These are phyloP conservation scores for Pelargonium nanum DNA, from an alignment of 345 rosid genomes.

Conservation along the genomic window DNA sequence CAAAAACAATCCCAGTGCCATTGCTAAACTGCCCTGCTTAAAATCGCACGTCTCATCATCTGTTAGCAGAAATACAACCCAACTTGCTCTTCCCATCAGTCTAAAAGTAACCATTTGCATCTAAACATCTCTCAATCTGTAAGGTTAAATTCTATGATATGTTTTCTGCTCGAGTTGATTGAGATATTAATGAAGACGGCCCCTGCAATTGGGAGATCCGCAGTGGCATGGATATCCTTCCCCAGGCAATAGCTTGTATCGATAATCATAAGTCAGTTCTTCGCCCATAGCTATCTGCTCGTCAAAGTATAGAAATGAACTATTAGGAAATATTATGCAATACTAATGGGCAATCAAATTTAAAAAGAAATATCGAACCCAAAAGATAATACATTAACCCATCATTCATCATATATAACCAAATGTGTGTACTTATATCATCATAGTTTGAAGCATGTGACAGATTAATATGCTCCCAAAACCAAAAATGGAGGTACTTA, in stretches of 20 bases:
- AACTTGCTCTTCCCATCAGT: too few relatives aligned
- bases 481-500: slow-evolving; percentile 30
- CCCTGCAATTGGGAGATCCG: slow-evolving; percentile 55
- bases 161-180: too few relatives aligned
- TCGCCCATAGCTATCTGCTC: slow-evolving; percentile 91
- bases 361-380: background rate
- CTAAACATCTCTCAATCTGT: too few relatives aligned
- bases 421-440: slow-evolving; percentile 1
- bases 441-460: background rate
- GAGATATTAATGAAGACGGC: slow-evolving; percentile 45
- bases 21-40: too few relatives aligned
- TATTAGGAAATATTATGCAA: slow-evolving; percentile 2
- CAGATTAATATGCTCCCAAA: slow-evolving; percentile 1
- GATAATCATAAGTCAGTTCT: slow-evolving; percentile 68
- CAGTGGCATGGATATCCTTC: slow-evolving; percentile 65
- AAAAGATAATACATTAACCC: background rate
- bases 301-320: background rate
- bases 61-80: too few relatives aligned
- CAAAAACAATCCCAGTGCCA: too few relatives aligned
- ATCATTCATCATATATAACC: background rate
- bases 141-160: too few relatives aligned
- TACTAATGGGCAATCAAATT: background rate
- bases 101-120: too few relatives aligned
- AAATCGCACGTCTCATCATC: too few relatives aligned
- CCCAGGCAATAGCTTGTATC: slow-evolving; percentile 37